Evolutionary conservation across 148 eudicot species (phyloP), one percentile per base, ranked within the genome.

Genomic region (Vaccinium corymbosum): DNA sequence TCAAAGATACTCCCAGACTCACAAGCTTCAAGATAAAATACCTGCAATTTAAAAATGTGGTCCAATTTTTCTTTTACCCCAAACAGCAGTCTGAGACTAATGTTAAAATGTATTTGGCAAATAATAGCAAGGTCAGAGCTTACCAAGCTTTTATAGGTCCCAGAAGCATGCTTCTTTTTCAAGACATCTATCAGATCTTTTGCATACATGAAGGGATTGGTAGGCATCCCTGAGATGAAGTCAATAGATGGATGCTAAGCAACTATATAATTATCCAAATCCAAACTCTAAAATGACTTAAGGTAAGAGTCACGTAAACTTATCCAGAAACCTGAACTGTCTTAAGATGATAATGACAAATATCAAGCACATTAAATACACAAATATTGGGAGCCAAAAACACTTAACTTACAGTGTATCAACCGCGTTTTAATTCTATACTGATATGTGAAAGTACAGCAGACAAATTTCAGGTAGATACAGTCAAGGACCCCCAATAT

Each of bases 1-100:
- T 96, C 97, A 82, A 94, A 94, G 12, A 96, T 93, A 87, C 99
- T 96, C 79, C 98, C 99, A 78, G 98, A 89, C 77, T 96, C 99
- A 83, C 99, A 96, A 75, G 99, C 99, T 90, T 96, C 99, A 16
- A 96, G 87, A 88, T 96, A 94, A 83, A 96, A 87, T 52, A 96
- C 98, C 98, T 95, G 82, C 68, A 79, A 82, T 75, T 84, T 66
- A 25, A 46, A 48, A 53, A 73, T 49, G 51, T 32, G 79, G 32
- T 32, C 83, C 84, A 79, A 42, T 75, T 64, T 17, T 84, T 48
- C 2, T 42, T 4, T 42, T 42, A n/a, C 6, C 46, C 46, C 46
- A 4, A 3, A 42, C 46, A 3, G 6, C 46, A 42, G 46, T 42
- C 46, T 42, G 46, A 80, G 52, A 77, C 42, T 27, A 50, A 52